phyloP scores from a whole-genome alignment of 805 yeast species.

The Grigorovia jiainica region DNA sequence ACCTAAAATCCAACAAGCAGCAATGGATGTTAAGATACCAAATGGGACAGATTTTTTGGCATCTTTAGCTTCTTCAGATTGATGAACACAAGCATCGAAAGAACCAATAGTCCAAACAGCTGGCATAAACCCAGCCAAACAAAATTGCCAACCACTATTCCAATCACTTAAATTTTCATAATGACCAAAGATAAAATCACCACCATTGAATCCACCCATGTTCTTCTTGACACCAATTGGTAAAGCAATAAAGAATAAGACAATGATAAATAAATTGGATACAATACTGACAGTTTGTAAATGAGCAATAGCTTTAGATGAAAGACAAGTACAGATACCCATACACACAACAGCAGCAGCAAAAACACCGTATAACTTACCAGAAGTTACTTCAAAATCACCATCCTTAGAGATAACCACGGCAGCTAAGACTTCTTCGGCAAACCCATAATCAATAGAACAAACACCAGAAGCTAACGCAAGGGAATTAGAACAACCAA shows the following conservation, averaged over 20 bases:
- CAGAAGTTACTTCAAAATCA: slow-evolving; percentile 43
- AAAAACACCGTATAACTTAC: slow-evolving; percentile 53
- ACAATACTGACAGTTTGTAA: slow-evolving; percentile 51
- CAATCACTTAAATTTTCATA: slow-evolving; percentile 43
- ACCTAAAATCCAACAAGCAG: slow-evolving; percentile 49
- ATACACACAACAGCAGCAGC: slow-evolving; percentile 51
- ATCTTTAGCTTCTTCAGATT: slow-evolving; percentile 60
- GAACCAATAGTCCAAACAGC: slow-evolving; percentile 71
- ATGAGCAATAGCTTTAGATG: slow-evolving; percentile 47
- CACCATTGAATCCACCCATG: slow-evolving; percentile 36
- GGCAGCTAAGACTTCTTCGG: slow-evolving; percentile 48
- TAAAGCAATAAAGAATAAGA: slow-evolving; percentile 50
- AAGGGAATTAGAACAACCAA: slow-evolving; percentile 59
- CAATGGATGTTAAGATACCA: slow-evolving; percentile 52
- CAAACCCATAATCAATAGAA: slow-evolving; percentile 61
- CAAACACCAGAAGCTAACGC: slow-evolving; percentile 61
- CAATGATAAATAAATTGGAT: slow-evolving; percentile 43
- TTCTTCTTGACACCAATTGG: slow-evolving; percentile 46
- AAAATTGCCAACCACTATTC: slow-evolving; percentile 50
- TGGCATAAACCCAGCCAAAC: slow-evolving; percentile 48
- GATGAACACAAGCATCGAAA: slow-evolving; percentile 63
- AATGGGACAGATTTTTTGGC: slow-evolving; percentile 52
- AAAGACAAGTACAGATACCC: slow-evolving; percentile 42
- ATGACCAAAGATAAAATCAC: slow-evolving; percentile 46
- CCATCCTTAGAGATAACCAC: slow-evolving; percentile 48